These are phyloP conservation scores for Kluyveromyces starmeri DNA, from an alignment of 805 yeast genomes.

Conservation along the genomic window DNA sequence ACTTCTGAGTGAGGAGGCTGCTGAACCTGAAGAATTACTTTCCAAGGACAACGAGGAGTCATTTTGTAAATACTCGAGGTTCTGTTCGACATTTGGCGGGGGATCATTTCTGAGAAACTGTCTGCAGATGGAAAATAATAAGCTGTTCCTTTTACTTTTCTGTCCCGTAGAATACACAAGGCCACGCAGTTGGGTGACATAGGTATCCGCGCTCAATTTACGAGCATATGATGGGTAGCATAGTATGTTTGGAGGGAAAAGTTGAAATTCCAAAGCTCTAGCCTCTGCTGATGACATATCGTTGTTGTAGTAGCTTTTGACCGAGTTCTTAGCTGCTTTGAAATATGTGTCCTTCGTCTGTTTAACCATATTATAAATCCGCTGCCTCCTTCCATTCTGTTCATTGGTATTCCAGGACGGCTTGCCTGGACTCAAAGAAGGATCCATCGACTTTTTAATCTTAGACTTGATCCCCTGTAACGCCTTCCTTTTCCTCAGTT, in stretches of 20 bases:
- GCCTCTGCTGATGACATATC: constrained; percentile 5
- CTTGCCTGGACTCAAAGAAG: background rate
- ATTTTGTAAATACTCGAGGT: constrained; percentile 24
- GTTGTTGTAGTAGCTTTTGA: constrained; percentile 9
- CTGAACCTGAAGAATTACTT: constrained; percentile 15
- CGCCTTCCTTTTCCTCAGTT: constrained; percentile 13
- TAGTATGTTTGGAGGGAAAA: constrained; percentile 48
- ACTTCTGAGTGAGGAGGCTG: constrained; percentile 5
- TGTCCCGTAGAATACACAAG: constrained; percentile 61
- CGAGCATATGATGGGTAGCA: constrained; percentile 52
- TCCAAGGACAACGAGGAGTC: constrained; percentile 15
- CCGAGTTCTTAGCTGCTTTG: constrained; percentile 35
- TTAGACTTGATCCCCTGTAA: constrained; percentile 6
- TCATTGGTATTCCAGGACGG: constrained; percentile 4
- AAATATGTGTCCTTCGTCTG: constrained; percentile 50
- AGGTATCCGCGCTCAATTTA: constrained; percentile 28
- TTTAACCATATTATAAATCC: constrained; percentile 41
- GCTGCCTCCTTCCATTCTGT: constrained; percentile 32
- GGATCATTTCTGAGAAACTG: constrained; percentile 31
- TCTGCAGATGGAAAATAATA: constrained; percentile 59
- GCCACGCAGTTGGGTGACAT: constrained; percentile 60
- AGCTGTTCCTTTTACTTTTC: constrained; percentile 58
- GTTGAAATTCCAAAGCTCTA: constrained; percentile 5
- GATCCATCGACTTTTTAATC: constrained; percentile 8
- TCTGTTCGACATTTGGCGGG: constrained; percentile 28